Conservation (phyloP, 768 basidiomycete genomes). For the Tremella fuciformis region DNA sequence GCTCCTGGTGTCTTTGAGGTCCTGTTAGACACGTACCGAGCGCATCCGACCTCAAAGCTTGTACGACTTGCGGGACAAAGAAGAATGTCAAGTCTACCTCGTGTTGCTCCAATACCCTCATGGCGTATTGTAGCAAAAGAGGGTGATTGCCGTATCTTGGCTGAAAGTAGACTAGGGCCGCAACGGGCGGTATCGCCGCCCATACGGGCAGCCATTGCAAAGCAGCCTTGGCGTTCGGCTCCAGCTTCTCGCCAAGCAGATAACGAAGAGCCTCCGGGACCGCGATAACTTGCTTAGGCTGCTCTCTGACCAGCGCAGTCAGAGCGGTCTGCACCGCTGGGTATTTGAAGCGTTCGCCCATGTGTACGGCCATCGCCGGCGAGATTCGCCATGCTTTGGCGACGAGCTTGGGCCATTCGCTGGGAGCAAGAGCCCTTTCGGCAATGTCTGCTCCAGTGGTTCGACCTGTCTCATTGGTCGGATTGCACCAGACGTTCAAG, state of each 20-base stretch:
- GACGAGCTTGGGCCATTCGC: constrained; percentile 64
- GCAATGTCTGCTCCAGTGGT: constrained; percentile 48
- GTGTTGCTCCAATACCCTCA: constrained; percentile 90
- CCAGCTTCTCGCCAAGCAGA: constrained; percentile 71
- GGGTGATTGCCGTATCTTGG: constrained; percentile 79
- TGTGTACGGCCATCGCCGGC: constrained; percentile 75
- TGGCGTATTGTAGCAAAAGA: constrained; percentile 87
- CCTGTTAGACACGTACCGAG: constrained; percentile 60
- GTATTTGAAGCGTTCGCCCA: constrained; percentile 84
- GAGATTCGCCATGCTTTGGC: constrained; percentile 76
- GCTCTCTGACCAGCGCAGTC: constrained; percentile 67
- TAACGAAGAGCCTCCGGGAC: constrained; percentile 76
- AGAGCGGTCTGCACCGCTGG: constrained; percentile 68
- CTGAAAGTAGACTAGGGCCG: constrained; percentile 67
- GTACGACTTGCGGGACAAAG: constrained; percentile 97
- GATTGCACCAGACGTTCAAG: constrained; percentile 85
- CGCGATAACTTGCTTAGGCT: constrained; percentile 66
- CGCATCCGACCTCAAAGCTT: constrained; percentile 85
- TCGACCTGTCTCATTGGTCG: constrained; percentile 62
- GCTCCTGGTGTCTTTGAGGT: not conserved
- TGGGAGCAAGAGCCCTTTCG: constrained; percentile 19
- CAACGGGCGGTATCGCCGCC: constrained; percentile 72
- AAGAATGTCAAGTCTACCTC: constrained; percentile 95
- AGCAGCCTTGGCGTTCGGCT: constrained; percentile 62
- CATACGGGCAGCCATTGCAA: constrained; percentile 83